Conservation (phyloP, 2,329 filamentous ascomycete species). For the Pseudocercospora fijiensis region DNA sequence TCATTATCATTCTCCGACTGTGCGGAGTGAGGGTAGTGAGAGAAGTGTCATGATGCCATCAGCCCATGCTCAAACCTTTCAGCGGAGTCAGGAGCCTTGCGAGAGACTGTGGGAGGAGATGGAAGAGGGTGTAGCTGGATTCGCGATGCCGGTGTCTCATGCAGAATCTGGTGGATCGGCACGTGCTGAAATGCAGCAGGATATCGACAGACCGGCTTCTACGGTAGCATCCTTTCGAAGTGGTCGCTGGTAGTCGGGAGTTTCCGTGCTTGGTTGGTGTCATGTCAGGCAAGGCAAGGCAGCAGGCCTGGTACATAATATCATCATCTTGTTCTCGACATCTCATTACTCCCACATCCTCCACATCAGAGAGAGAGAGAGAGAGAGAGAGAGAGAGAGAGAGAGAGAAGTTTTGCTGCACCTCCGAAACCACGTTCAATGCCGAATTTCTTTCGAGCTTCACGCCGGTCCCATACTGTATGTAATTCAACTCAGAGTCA, state of each 20-base stretch:
- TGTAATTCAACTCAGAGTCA: no score
- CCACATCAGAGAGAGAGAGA: no score
- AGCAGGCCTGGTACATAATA: no score
- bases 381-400: no score
- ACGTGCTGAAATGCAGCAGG: background rate
- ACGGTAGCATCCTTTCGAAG: background rate
- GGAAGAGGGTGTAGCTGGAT: constrained; percentile 7
- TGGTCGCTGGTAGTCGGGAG: background rate
- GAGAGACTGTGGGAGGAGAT: constrained; percentile 11
- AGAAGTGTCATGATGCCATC: background rate
- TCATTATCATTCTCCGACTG: constrained; percentile 1
- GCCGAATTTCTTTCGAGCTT: no score
- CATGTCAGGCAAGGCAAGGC: no score
- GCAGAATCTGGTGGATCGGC: background rate
- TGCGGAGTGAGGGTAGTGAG: background rate
- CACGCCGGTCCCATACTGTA: no score
- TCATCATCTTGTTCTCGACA: no score
- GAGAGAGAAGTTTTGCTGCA: no score
- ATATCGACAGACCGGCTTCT: background rate
- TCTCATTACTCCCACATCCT: no score
- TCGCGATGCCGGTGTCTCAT: background rate
- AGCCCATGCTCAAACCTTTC: background rate
- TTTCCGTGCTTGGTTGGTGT: no score
- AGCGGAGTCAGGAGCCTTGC: background rate
- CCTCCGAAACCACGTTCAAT: no score